These are phyloP conservation scores for Fremontodendron californicum DNA, from an alignment of 345 rosid species.

Conservation along the genomic window DNA sequence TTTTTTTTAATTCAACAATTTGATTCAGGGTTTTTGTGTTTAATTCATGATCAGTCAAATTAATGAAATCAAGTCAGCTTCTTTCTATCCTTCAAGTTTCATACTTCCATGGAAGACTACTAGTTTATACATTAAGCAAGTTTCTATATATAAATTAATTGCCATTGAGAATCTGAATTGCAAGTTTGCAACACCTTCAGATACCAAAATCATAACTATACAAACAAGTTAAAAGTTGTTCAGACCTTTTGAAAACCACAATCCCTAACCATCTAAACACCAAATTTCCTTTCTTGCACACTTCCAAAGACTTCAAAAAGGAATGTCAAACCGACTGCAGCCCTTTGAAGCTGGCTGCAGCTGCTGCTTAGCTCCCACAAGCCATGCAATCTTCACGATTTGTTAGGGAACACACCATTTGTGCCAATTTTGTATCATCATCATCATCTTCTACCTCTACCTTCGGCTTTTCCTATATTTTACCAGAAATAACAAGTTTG, in stretches of 20 bases:
- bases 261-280: not conserved
- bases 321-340: not conserved
- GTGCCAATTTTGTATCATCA: slow-evolving; percentile 63
- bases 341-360: not conserved
- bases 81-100: not conserved
- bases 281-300: not conserved
- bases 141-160: not conserved
- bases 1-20: no score
- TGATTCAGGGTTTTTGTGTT: no score
- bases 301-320: not conserved
- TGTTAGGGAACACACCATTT: slow-evolving; percentile 83
- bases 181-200: not conserved
- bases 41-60: no score
- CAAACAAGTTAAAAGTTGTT: not conserved
- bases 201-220: not conserved
- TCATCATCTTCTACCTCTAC: no score
- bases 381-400: slow-evolving; percentile 85
- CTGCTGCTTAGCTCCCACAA: slow-evolving; percentile 56
- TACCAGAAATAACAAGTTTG: not conserved
- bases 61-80: no score
- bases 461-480: slow-evolving; percentile 43
- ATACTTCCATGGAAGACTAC: not conserved
- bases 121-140: not conserved
- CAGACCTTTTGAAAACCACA: not conserved
- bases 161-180: not conserved